These are phyloP conservation scores for Xanthoconium purpureum DNA, from an alignment of 768 basidiomycete genomes.

Conservation along the genomic window DNA sequence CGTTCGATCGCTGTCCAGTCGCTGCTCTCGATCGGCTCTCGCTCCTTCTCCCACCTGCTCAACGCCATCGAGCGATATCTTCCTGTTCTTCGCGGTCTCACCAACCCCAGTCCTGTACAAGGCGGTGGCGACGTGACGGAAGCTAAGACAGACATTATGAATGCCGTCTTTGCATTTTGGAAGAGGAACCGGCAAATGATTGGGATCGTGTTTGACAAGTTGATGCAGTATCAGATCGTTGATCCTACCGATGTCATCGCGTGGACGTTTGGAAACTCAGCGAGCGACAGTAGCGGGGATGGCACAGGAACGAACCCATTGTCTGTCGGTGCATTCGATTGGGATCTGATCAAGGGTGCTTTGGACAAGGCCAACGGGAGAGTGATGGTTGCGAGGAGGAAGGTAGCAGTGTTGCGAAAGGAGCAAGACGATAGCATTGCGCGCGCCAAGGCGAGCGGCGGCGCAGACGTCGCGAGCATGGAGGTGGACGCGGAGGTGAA, in stretches of 20 bases:
- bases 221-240: slow-evolving; percentile 98
- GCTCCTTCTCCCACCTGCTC: slow-evolving; percentile 96
- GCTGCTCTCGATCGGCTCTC: slow-evolving; percentile 84
- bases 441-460: slow-evolving; percentile 61
- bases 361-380: slow-evolving; percentile 90
- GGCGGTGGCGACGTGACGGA: slow-evolving; percentile 42
- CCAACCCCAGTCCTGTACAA: slow-evolving; percentile 25
- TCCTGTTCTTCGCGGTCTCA: slow-evolving; percentile 63
- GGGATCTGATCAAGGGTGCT: slow-evolving; percentile 80
- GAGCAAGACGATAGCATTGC: slow-evolving; percentile 88
- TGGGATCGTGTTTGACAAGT: slow-evolving; percentile 91
- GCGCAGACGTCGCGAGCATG: slow-evolving; percentile 47
- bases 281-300: slow-evolving; percentile 33
- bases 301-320: slow-evolving; percentile 28
- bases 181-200: slow-evolving; percentile 80
- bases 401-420: slow-evolving; percentile 71
- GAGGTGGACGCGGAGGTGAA: slow-evolving; percentile 77
- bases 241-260: slow-evolving; percentile 88
- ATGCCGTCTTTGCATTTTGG: slow-evolving; percentile 78
- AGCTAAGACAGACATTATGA: slow-evolving; percentile 69
- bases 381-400: slow-evolving; percentile 72
- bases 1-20: slow-evolving; percentile 85
- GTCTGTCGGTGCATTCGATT: slow-evolving; percentile 64
- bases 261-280: slow-evolving; percentile 73
- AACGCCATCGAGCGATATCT: slow-evolving; percentile 97